Evolutionary conservation across 352 stramenopile species (phyloP), one percentile per base, ranked within the genome.

Genomic region (Phytophthora meadii): DNA sequence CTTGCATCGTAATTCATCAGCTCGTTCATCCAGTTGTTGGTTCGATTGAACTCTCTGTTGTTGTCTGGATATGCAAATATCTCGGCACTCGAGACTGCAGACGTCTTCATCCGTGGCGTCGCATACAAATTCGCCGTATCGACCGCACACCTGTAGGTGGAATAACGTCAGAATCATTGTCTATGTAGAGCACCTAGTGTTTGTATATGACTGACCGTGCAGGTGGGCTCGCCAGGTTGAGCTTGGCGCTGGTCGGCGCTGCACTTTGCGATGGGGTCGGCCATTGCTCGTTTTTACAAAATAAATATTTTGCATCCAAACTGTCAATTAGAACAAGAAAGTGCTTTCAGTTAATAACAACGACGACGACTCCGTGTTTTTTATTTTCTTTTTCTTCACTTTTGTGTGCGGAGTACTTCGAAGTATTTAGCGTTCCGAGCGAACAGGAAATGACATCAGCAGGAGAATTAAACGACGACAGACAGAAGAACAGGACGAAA

Each of bases 51-150:
- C 2, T 25, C 58, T 46, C 15, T 46, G 42, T 2, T 63, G 24
- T 14, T 44, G 51, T 46, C 72, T 68, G 4, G 55, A 39, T 0
- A 76, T 46, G 45, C 76, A 87, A 6, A 77, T 10, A 39, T 92
- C 75, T 17, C 86, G 82, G 52, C 86, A 94, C 58, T 94, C 78
- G 6, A 94, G 50, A 61, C 82, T 93, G 65, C 88, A 96, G 11
- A 96, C 88, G 70, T 96, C 84, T 54, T 94, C 74, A 40, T 94
- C 81, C 1, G 88, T 96, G 24, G 64, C 72, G 50, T 96, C 88
- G 52, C 88, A 94, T 47, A 94, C 71, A 54, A 94, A 96, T 30
- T 81, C 84, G 64, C 88, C 88, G 39, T 81, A 94, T 32, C 82
- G 81, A 15, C 78, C 77, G 40, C 88, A 96, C 7, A 93, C 57